Evolutionary conservation across 257 asterid genomes (phyloP), one percentile per base, ranked within the genome.

Genomic region (Salvia splendens): DNA sequence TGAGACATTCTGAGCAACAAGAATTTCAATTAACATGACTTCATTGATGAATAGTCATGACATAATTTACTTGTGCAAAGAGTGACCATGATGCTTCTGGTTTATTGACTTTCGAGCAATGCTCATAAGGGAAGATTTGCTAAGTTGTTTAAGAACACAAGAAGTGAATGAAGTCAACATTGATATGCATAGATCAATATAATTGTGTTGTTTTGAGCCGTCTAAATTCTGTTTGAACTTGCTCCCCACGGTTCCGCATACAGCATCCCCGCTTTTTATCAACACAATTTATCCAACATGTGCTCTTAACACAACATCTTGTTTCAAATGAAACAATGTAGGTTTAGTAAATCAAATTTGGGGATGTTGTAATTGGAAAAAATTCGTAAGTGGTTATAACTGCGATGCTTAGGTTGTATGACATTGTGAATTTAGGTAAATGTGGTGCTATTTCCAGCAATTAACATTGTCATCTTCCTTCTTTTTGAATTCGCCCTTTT

Each of bases 91-190:
- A 24, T 38, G 55, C 46, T 67, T 61, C 69, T 45, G 57, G 67
- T 61, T 69, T 55, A 61, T 46, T 50, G 52, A 67, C 47, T 52
- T 30, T 59, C 53, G 43, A 68, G 58, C 71, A 35, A 30, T 62
- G 63, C 52, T 78, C 60, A 30, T 42, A 24, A 48, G 53, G 61
- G 41, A 35, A 61, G 67, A 60, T 28, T 58, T 30, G 43, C 56
- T 52, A 35, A 61, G 41, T 41, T 53, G 16, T 51, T 64, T 59
- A 48, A 12, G 16, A 43, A 45, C 24, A 46, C 5, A 57, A 59
- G 42, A 57, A 59, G 64, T 52, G 64, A 30, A 69, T 64, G 52
- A 75, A 46, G 45, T 51, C 36, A 40, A n/a, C 50, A 33, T 20
- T 72, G 32, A 65, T 54, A 67, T 42, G 72, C 67, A 53, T 20